These are phyloP conservation scores for Hygrophorus russula DNA, from an alignment of 768 basidiomycete genomes.

Conservation along the genomic window DNA sequence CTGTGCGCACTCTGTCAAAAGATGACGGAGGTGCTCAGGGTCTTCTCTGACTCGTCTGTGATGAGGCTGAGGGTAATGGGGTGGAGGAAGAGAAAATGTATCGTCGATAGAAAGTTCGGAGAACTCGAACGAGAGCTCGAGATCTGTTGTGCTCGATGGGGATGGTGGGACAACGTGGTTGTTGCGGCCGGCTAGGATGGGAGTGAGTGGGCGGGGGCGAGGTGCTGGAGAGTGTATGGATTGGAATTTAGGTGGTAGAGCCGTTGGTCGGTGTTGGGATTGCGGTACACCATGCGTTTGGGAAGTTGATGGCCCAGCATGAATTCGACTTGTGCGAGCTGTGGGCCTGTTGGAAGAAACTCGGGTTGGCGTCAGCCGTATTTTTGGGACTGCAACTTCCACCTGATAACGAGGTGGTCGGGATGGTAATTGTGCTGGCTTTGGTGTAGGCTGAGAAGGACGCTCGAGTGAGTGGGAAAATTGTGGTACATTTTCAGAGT, in stretches of 20 bases:
- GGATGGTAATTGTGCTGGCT: not conserved
- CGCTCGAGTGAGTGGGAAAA: not conserved
- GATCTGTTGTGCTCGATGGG: conserved; percentile 40
- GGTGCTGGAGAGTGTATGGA: conserved; percentile 20
- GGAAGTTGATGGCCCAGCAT: not conserved
- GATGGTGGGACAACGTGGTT: conserved; percentile 44
- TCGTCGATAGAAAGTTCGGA: conserved; percentile 27
- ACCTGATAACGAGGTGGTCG: no score
- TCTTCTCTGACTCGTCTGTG: conserved; percentile 9
- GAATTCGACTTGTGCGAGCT: no score
- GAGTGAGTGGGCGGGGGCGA: conserved; percentile 56
- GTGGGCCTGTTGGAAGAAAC: no score
- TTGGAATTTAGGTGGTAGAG: conserved; percentile 10
- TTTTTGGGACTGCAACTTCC: no score
- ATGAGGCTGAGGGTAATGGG: conserved; percentile 10
- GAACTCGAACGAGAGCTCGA: conserved; percentile 42
- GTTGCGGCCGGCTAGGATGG: conserved; percentile 36
- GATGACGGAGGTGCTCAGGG: conserved; percentile 47
- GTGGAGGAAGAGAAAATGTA: conserved; percentile 12
- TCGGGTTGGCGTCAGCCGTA: not conserved
- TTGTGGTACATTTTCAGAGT: not conserved
- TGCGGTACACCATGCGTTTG: not conserved
- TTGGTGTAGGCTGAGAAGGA: not conserved
- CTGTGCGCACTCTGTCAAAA: conserved; percentile 67
- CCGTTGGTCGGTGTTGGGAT: not conserved